Conservation (phyloP, 2,329 filamentous ascomycete species). For the Phaeoacremonium minimum region DNA sequence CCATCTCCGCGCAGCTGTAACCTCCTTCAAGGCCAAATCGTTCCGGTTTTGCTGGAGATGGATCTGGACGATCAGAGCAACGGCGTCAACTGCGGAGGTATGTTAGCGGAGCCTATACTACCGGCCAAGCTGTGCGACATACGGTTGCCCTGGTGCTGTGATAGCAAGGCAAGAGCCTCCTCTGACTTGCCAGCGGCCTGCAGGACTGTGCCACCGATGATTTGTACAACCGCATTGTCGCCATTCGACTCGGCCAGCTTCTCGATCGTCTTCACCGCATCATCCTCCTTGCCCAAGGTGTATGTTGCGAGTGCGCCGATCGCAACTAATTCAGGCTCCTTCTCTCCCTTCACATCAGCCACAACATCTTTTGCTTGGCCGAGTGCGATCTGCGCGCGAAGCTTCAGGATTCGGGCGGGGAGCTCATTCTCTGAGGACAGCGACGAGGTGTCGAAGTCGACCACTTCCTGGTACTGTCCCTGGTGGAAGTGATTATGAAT, state of each 20-base stretch:
- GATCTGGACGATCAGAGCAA: constrained; percentile 87
- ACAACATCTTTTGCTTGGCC: constrained; percentile 73
- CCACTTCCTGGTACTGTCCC: constrained; percentile 80
- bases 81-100: constrained; percentile 56
- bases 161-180: constrained; percentile 74
- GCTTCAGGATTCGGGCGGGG: constrained; percentile 70
- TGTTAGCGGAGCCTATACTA: no score
- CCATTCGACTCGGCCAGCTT: constrained; percentile 61
- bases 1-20: constrained; percentile 81
- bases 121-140: no score
- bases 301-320: constrained; percentile 72
- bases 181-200: constrained; percentile 78
- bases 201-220: constrained; percentile 76
- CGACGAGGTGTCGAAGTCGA: constrained; percentile 78
- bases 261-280: constrained; percentile 60
- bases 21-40: constrained; percentile 88
- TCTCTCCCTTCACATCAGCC: constrained; percentile 59
- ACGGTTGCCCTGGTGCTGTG: constrained; percentile 84
- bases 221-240: constrained; percentile 77
- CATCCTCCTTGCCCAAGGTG: constrained; percentile 52
- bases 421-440: constrained; percentile 76
- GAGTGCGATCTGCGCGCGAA: constrained; percentile 79
- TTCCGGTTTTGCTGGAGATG: constrained; percentile 87
- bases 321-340: constrained; percentile 69
- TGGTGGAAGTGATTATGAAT: constrained; percentile 69